Base-by-base conservation (phyloP, 2,329 filamentous ascomycete species). In the Apiospora pterosperma region DNA sequence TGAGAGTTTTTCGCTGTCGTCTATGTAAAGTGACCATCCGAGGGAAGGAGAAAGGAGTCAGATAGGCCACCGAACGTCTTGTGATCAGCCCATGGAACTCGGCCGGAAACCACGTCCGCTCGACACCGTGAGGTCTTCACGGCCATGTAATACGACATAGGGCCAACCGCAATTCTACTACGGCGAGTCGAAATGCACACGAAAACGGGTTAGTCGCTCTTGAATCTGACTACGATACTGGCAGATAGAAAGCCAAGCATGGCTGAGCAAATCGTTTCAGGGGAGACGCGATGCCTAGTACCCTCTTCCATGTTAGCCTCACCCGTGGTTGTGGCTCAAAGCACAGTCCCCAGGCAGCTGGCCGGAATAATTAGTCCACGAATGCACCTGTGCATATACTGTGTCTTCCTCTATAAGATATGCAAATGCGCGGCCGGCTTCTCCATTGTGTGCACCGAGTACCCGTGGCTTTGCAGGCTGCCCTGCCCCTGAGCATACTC, bases 401-500 rank as follows among this genome's bases (percentile, higher is more conserved):
- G 11, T 10, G 3, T n/a, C 41, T 42, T 42, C n/a, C 12, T 48
- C 42, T 12, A 28, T 19, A 14, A 48, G n/a, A 23, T 42, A 7
- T 21, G 0, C 8, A 42, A n/a, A 12, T 10, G n/a, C 5, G 2
- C n/a, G 8, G n/a, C 8, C n/a, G 8, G 23, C 12, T 11, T 19
- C 42, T 28, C 23, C 14, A 1, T 6, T 21, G 79, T 72, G 67
- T 84, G 84, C 5, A 83, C 64, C 28, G 75, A 82, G 62, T 76
- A 75, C 73, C 85, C 83, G 42, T 79, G 76, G 16, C 70, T 67
- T 41, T 83, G 71, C 11, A 85, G 68, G 60, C 76, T 79, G 1
- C 83, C 83, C 31, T 77, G 74, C 1, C 83, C 82, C 68, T 79
- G 71, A 0, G 74, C 66, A 65, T 82, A 87, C 73, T 86, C 84